Evolutionary conservation across 1,284 basidiomycete species (phyloP).

Genomic region (Fistulina hepatica): DNA sequence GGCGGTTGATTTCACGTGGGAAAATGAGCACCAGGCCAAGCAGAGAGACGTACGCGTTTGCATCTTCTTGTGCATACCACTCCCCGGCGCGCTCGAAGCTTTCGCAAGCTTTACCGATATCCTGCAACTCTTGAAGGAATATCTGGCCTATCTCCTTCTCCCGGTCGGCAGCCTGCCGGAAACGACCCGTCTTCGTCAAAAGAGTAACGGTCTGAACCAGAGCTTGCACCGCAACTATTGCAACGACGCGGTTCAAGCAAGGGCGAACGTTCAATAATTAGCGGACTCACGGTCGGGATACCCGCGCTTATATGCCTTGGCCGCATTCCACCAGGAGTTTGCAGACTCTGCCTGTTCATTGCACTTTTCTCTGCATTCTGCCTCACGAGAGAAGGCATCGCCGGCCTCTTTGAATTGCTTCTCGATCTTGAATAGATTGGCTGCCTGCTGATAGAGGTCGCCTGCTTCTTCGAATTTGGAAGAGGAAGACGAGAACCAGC

Average conservation of each 20-base stretch:
- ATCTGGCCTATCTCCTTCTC: slow-evolving; percentile 96
- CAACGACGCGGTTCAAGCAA: slow-evolving; percentile 12
- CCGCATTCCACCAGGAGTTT: slow-evolving; percentile 94
- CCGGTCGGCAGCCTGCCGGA: slow-evolving; percentile 95
- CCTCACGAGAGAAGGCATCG: slow-evolving; percentile 80
- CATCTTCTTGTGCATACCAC: slow-evolving; percentile 97
- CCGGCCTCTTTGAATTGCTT: slow-evolving; percentile 87
- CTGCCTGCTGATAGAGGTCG: slow-evolving; percentile 89
- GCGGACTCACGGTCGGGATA: slow-evolving; percentile 64
- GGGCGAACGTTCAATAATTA: slow-evolving; percentile 2
- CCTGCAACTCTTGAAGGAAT: slow-evolving; percentile 68
- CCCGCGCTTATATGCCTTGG: slow-evolving; percentile 86
- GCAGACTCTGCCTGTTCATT: slow-evolving; percentile 88
- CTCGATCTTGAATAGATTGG: slow-evolving; percentile 93
- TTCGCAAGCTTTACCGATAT: slow-evolving; percentile 77
- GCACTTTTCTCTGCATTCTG: slow-evolving; percentile 81
- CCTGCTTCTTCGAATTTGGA: slow-evolving; percentile 89
- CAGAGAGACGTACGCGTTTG: slow-evolving; percentile 71
- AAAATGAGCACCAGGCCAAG: slow-evolving; percentile 2
- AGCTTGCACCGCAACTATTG: slow-evolving; percentile 91
- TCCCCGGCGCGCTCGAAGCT: slow-evolving; percentile 91
- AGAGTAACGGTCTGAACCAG: slow-evolving; percentile 78
- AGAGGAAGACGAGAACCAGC: slow-evolving; percentile 77
- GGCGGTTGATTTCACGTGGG: slow-evolving; percentile 10
- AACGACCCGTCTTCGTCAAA: slow-evolving; percentile 78